Evolutionary conservation across 31 red algal genomes (phyloP), one percentile per base, ranked within the genome.

Genomic region (Bonnemaisonia californica): DNA sequence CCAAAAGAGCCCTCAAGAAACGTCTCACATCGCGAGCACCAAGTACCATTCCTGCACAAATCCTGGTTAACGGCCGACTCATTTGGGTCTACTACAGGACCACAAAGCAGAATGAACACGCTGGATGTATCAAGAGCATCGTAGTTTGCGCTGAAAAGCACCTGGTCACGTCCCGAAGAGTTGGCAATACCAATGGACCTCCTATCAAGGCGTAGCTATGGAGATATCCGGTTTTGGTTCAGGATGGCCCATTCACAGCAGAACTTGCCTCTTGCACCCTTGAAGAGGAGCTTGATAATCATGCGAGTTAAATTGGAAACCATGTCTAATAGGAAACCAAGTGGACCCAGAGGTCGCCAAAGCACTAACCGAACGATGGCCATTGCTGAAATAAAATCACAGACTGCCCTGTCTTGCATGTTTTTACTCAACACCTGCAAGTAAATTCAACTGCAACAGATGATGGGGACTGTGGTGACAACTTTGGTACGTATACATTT

Each of bases 31-130:
- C 31, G 28, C 77, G 61, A 18, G 40, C 34, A 3, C 58, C 77
- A 21, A 24, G 21, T 3, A 48, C 27, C 32, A 38, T 16, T 4
- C 23, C 32, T 7, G 33, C 26, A 18, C 3, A 41, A 19, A 47
- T 11, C 3, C 23, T 24, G 34, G 22, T 21, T 3, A 2, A 3
- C 23, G 41, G 8, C 32, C 23, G 8, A 73, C 51, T 47, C 22
- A 73, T 73, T 47, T 45, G 69, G 69, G 69, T 73, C 16, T 73
- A 38, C 32, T 48, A 73, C 69, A 51, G 24, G 22, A 48, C 69
- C 30, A 29, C 69, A 41, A 54, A 73, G 23, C 32, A 38, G 51
- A 73, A 73, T 41, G 69, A 73, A 30, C 37, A 22, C 22, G 32
- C 42, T 54, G 30, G 40, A 47, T 73, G 41, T 21, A 38, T 69